Percentiles rank a stretch among this genome's conserved stretches.
phyloP scores from a whole-genome alignment of 495 filamentous ascomycete genomes.

The Collariella sp. region DNA sequence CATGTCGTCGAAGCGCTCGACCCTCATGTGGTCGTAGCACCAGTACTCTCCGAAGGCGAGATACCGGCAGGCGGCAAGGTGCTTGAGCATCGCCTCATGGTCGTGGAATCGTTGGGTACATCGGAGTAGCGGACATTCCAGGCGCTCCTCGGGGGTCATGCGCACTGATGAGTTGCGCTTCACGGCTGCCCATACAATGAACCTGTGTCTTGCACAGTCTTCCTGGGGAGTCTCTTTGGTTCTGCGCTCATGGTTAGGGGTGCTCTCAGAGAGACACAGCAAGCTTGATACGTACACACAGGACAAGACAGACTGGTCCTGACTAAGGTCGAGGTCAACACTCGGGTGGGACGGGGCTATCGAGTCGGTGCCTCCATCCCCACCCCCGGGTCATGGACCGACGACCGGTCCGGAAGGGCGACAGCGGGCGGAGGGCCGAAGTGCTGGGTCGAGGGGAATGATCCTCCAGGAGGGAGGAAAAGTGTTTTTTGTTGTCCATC shows the following conservation, averaged over 20 bases:
- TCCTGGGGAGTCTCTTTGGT: conserved; percentile 34
- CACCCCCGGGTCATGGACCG: not conserved
- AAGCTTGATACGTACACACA: conserved; percentile 26
- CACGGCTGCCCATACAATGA: conserved; percentile 44
- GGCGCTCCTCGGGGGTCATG: conserved; percentile 33
- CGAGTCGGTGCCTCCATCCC: conserved; percentile 2
- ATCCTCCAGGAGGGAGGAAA: conserved; percentile 27
- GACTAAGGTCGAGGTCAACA: conserved; percentile 1
- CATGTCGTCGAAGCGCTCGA: conserved; percentile 41
- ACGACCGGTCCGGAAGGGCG: conserved; percentile 12
- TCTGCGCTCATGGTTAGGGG: conserved; percentile 29
- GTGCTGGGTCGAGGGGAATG: conserved; percentile 14
- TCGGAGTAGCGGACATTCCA: conserved; percentile 37
- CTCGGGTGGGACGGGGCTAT: conserved; percentile 8
- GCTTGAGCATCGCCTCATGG: conserved; percentile 41
- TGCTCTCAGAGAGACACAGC: not conserved
- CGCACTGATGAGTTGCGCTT: conserved; percentile 39
- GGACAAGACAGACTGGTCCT: conserved; percentile 15
- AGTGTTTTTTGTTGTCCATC: conserved; percentile 28
- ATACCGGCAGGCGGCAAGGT: conserved; percentile 33
- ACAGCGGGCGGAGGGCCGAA: conserved; percentile 3
- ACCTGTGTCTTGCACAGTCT: conserved; percentile 39
- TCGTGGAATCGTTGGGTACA: conserved; percentile 34
- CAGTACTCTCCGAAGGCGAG: conserved; percentile 39
- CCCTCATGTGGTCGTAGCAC: conserved; percentile 40